Conservation (phyloP, 2,329 filamentous ascomycete species). For the Venturia oleaginea region DNA sequence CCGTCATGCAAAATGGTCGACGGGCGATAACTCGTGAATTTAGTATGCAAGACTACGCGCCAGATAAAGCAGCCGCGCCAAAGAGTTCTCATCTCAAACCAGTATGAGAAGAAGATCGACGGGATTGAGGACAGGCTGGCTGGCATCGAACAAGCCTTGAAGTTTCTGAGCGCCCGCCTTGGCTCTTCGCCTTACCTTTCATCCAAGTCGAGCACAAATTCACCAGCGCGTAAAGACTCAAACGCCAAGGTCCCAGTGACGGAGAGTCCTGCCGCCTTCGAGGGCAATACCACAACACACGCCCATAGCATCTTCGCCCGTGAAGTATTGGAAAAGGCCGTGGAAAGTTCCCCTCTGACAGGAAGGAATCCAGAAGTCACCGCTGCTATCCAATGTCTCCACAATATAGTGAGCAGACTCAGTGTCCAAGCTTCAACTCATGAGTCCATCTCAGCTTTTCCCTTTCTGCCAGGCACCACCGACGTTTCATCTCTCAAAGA, state of each 20-base stretch:
- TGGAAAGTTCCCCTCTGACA: constrained; percentile 21
- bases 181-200: constrained; percentile 19
- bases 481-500: not conserved
- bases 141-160: constrained; percentile 38
- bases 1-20: not conserved
- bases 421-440: constrained; percentile 17
- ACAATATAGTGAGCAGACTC: constrained; percentile 25
- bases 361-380: constrained; percentile 26
- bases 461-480: constrained; percentile 19
- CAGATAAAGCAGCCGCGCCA: constrained; percentile 3
- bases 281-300: constrained; percentile 41
- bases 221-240: constrained; percentile 2
- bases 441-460: not conserved
- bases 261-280: constrained; percentile 28
- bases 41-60: constrained; percentile 6
- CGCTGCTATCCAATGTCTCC: constrained; percentile 25
- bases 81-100: constrained; percentile 8
- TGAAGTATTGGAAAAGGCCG: constrained; percentile 33
- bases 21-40: not conserved
- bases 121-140: constrained; percentile 41
- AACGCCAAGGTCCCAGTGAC: constrained; percentile 15
- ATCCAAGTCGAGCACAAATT: constrained; percentile 13
- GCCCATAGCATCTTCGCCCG: constrained; percentile 40
- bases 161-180: constrained; percentile 25
- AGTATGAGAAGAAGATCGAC: constrained; percentile 45